phyloP scores from a whole-genome alignment of 805 yeast species.

The Pichia insulana region DNA sequence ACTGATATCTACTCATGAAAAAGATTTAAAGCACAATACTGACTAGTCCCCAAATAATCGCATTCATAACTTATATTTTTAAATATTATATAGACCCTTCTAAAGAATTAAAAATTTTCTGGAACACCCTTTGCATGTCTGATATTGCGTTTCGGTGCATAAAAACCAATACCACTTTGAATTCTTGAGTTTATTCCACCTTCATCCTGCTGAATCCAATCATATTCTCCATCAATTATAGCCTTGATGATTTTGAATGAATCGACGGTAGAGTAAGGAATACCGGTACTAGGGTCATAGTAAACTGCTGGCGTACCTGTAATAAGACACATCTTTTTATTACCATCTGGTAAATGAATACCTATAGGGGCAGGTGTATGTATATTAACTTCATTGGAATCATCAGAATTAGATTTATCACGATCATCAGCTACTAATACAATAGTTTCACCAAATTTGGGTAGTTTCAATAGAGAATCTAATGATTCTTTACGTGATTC shows the following conservation, averaged over 20 bases:
- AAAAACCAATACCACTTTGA: slow-evolving; percentile 33
- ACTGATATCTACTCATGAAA: slow-evolving; percentile 51
- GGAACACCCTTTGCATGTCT: slow-evolving; percentile 83
- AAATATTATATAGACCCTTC: neutral
- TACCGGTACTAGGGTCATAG: slow-evolving; percentile 80
- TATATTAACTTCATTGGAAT: slow-evolving; percentile 40
- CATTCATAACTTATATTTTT: too few relatives aligned
- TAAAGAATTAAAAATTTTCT: slow-evolving; percentile 41
- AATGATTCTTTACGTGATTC: slow-evolving; percentile 26
- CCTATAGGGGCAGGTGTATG: slow-evolving; percentile 71
- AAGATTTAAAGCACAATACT: slow-evolving; percentile 50
- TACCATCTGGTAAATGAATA: slow-evolving; percentile 60
- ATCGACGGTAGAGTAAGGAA: slow-evolving; percentile 78
- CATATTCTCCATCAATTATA: slow-evolving; percentile 45
- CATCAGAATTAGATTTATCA: slow-evolving; percentile 21
- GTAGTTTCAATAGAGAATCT: slow-evolving; percentile 38
- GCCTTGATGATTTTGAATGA: slow-evolving; percentile 59
- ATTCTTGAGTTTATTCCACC: slow-evolving; percentile 33
- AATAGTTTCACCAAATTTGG: slow-evolving; percentile 53
- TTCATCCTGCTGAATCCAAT: slow-evolving; percentile 42
- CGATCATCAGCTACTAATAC: slow-evolving; percentile 37
- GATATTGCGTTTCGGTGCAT: slow-evolving; percentile 30
- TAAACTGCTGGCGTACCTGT: slow-evolving; percentile 75
- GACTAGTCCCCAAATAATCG: slow-evolving; percentile 22
- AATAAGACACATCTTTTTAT: slow-evolving; percentile 59